Evolutionary conservation across 495 filamentous ascomycete genomes (phyloP).

Genomic region (Friedmanniomyces simplex): DNA sequence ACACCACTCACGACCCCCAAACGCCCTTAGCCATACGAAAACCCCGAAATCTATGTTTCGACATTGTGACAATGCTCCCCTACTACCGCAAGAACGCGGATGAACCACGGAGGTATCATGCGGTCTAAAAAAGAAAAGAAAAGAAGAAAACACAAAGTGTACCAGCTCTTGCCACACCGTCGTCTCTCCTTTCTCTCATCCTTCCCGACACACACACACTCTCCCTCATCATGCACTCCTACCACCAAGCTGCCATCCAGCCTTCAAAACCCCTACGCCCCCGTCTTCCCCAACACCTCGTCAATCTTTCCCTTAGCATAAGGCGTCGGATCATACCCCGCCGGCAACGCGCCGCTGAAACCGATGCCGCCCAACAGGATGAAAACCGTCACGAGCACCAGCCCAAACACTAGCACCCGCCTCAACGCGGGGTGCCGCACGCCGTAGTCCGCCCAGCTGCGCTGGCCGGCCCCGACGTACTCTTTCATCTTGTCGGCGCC

Average conservation of each 20-base stretch:
- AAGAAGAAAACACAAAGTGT: neutral
- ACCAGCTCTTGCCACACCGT: neutral
- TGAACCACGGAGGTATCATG: neutral
- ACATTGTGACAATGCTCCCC: neutral
- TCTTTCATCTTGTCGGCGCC: conserved; percentile 76
- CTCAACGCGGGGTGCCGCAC: conserved; percentile 60
- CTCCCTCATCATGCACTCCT: neutral
- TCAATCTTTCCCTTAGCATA: conserved; percentile 11
- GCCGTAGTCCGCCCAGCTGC: conserved; percentile 80
- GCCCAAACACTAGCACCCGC: conserved; percentile 60
- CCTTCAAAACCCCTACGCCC: neutral
- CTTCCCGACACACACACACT: neutral
- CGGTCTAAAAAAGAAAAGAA: neutral
- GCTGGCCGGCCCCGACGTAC: conserved; percentile 55
- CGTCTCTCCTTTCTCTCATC: neutral
- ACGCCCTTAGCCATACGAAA: neutral
- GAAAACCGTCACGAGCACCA: conserved; percentile 53
- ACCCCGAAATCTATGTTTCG: neutral
- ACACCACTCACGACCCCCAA: neutral
- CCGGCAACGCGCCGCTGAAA: conserved; percentile 9
- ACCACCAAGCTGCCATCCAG: neutral
- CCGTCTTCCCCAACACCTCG: conserved; percentile 8
- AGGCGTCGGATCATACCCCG: conserved; percentile 9
- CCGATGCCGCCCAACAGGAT: conserved; percentile 52
- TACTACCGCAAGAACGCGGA: neutral